Percentiles rank a stretch among this genome's conserved stretches.
Evolutionary conservation across 371 early-diverging fungal genomes (phyloP).

Genomic region (Mucor ambiguus): DNA sequence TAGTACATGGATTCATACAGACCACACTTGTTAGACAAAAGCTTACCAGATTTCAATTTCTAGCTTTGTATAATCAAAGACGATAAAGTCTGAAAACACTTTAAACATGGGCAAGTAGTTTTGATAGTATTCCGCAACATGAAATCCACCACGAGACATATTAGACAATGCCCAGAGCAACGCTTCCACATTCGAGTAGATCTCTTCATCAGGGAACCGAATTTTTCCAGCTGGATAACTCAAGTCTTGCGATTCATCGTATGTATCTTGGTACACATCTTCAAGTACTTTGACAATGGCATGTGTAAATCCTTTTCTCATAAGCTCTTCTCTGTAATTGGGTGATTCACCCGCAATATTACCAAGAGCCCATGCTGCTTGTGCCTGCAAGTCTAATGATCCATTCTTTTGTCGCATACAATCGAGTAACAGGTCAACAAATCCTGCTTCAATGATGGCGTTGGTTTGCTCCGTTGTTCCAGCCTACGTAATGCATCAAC

Average conservation of each 20-base stretch:
- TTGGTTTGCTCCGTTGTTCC: conserved; percentile 57
- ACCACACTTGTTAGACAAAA: neutral
- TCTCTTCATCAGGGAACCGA: conserved; percentile 25
- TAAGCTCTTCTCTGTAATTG: conserved; percentile 36
- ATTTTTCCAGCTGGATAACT: conserved; percentile 7
- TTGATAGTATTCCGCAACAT: conserved; percentile 37
- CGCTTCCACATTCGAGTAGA: conserved; percentile 35
- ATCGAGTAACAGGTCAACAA: conserved; percentile 41
- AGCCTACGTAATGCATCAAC: conserved; percentile 39
- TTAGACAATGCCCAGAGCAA: conserved; percentile 49
- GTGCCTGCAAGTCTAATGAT: conserved; percentile 39
- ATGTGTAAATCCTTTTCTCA: conserved; percentile 22
- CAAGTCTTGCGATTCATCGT: conserved; percentile 10
- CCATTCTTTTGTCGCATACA: conserved; percentile 17
- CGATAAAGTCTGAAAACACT: conserved; percentile 44
- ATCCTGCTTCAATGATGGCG: conserved; percentile 45
- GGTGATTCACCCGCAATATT: conserved; percentile 52
- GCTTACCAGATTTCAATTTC: conserved; percentile 57
- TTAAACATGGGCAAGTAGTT: conserved; percentile 54
- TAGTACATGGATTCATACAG: neutral
- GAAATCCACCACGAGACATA: conserved; percentile 52
- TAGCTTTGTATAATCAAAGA: conserved; percentile 52
- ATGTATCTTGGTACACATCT: conserved; percentile 13
- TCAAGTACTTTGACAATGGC: conserved; percentile 22
- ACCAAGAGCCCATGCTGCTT: conserved; percentile 55